Base-by-base conservation (phyloP, 1,284 basidiomycete species). In the Cutaneotrichosporon dermatis region DNA sequence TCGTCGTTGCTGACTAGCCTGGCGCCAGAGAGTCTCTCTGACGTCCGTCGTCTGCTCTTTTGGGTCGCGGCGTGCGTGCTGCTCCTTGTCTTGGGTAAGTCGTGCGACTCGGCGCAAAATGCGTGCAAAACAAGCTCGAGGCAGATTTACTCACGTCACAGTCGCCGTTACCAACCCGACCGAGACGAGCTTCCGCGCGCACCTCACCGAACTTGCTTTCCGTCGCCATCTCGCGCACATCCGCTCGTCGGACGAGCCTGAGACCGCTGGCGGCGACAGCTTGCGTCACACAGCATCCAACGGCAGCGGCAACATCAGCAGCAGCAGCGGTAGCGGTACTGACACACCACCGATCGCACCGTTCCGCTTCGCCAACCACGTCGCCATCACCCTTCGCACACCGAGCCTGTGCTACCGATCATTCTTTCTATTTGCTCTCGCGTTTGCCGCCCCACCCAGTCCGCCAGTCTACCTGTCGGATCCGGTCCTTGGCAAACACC, bases 181-280 rank as follows among this genome's bases (percentile, higher is more conserved):
- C 58, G 92, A 97, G 79, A 85, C 86, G 49, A 92, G 91, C 3
- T 97, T 97, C 79, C 86, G 92, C 58, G 84, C 91, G 12, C 94
- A 92, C 79, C 87, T 98, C 69, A 97, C 93, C 39, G 92, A 96
- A 74, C 88, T 92, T 72, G 92, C 92, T 42, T 96, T 98, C 75
- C 89, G 92, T 54, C 88, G 91, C 61, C 92, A 97, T 75, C 84
- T 98, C 59, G 90, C 87, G 63, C 88, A 88, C 61, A 85, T 97
- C 70, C 88, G 92, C 39, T 67, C 71, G 6, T 67, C 70, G 69
- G 87, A 88, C 71, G 80, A 80, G 63, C 72, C 79, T 55, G 65
- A 72, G 41, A 67, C 74, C 55, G 76, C 81, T 59, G 69, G 68
- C 44, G 66, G 75, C 53, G 70, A 60, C 51, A 52, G 56, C 34